Evolutionary conservation across 2,329 filamentous ascomycete species (phyloP).

Genomic region (Parastagonospora nodorum): DNA sequence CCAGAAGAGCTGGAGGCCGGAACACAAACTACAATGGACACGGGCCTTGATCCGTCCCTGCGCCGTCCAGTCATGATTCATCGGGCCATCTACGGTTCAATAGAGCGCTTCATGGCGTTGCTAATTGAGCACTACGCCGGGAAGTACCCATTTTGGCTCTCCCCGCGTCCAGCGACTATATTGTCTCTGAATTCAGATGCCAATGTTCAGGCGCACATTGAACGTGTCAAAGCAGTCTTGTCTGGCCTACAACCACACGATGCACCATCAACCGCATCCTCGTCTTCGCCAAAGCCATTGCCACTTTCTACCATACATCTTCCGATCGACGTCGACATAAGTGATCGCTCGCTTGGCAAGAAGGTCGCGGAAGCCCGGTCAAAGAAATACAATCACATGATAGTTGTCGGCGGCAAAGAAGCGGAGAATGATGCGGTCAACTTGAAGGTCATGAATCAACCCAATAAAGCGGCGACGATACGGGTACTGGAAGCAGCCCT

Average conservation of each 20-base stretch:
- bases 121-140: slow-evolving; percentile 83
- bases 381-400: slow-evolving; percentile 74
- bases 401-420: slow-evolving; percentile 66
- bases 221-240: slow-evolving; percentile 45
- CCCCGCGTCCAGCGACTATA: slow-evolving; percentile 76
- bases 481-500: slow-evolving; percentile 42
- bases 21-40: slow-evolving; percentile 53
- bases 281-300: slow-evolving; percentile 39
- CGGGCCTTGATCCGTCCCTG: slow-evolving; percentile 26
- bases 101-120: slow-evolving; percentile 83
- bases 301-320: slow-evolving; percentile 64
- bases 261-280: slow-evolving; percentile 8
- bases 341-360: slow-evolving; percentile 64
- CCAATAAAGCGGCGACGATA: slow-evolving; percentile 31
- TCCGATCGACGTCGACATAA: slow-evolving; percentile 72
- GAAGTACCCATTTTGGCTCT: slow-evolving; percentile 84
- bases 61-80: slow-evolving; percentile 77
- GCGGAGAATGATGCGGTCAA: slow-evolving; percentile 29
- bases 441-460: slow-evolving; percentile 46
- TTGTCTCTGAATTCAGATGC: slow-evolving; percentile 70
- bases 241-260: slow-evolving; percentile 29
- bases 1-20: slow-evolving; percentile 65
- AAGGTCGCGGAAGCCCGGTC: slow-evolving; percentile 75
- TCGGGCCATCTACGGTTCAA: slow-evolving; percentile 80
- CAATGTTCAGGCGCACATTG: slow-evolving; percentile 56